Conservation (phyloP, 331 rosid genomes). For the Ulmus americana region DNA sequence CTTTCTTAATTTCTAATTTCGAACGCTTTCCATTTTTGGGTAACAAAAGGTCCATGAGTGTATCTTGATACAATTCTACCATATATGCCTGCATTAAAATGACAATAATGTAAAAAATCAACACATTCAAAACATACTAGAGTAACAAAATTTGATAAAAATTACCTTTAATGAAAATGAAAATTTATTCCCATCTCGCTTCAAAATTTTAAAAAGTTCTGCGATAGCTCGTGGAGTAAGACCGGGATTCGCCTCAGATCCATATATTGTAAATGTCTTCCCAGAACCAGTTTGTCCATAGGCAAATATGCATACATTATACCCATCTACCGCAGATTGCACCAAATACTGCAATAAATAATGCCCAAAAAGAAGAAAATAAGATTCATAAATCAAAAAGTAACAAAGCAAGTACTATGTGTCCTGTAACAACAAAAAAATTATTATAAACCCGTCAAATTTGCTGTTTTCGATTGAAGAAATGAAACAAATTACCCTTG, state of each 20-base stretch:
- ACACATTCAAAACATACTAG: neutral
- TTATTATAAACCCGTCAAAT: too few species aligned
- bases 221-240: slow-evolving; percentile 83
- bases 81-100: slow-evolving; percentile 68
- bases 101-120: slow-evolving; percentile 5
- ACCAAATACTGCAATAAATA: slow-evolving; percentile 67
- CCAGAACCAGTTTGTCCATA: slow-evolving; percentile 99
- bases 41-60: slow-evolving; percentile 79
- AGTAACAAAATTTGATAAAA: slow-evolving; percentile 3
- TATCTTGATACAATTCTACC: slow-evolving; percentile 93
- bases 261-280: slow-evolving; percentile 87
- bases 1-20: slow-evolving; percentile 82
- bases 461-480: neutral
- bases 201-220: slow-evolving; percentile 71
- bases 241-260: slow-evolving; percentile 66
- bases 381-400: slow-evolving; percentile 6
- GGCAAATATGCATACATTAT: slow-evolving; percentile 92
- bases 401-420: neutral
- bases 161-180: slow-evolving; percentile 81
- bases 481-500: slow-evolving; percentile 53
- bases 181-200: slow-evolving; percentile 65
- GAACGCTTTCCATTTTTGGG: slow-evolving; percentile 64
- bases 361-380: slow-evolving; percentile 3
- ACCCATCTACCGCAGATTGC: slow-evolving; percentile 88
- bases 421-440: too few species aligned